Conservation (phyloP, 1,284 basidiomycete genomes). For the Boletus mariae region DNA sequence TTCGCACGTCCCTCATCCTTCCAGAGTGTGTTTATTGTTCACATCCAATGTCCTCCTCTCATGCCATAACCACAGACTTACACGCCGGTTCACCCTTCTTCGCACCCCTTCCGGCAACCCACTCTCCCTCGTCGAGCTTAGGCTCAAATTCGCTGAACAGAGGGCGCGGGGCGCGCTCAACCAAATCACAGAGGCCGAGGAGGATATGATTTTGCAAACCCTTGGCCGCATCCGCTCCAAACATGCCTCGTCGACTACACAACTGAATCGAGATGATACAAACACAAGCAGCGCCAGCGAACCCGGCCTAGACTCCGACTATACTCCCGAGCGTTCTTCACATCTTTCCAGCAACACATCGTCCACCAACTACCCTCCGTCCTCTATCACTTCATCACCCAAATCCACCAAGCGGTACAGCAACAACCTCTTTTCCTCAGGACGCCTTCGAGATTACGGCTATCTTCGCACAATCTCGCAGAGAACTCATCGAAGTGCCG, state of each 20-base stretch:
- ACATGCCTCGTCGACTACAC: constrained; percentile 29
- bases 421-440: constrained; percentile 81
- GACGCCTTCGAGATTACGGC: constrained; percentile 65
- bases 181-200: constrained; percentile 73
- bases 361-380: constrained; percentile 38
- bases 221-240: constrained; percentile 55
- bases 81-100: constrained; percentile 74
- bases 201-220: constrained; percentile 76
- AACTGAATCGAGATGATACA: constrained; percentile 23
- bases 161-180: constrained; percentile 62
- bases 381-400: constrained; percentile 46
- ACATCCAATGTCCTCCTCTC: constrained; percentile 14
- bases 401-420: constrained; percentile 65
- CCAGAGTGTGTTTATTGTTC: constrained; percentile 60
- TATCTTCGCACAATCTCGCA: constrained; percentile 59
- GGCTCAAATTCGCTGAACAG: constrained; percentile 67
- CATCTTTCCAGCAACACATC: constrained; percentile 43
- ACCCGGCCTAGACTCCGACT: constrained; percentile 36
- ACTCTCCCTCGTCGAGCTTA: constrained; percentile 59
- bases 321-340: constrained; percentile 40
- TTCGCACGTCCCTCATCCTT: constrained; percentile 77
- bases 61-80: constrained; percentile 49
- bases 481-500: constrained; percentile 43
- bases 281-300: constrained; percentile 29
- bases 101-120: constrained; percentile 63